Evolutionary conservation across 805 yeast species (phyloP).

Genomic region (Lachancea cidri): DNA sequence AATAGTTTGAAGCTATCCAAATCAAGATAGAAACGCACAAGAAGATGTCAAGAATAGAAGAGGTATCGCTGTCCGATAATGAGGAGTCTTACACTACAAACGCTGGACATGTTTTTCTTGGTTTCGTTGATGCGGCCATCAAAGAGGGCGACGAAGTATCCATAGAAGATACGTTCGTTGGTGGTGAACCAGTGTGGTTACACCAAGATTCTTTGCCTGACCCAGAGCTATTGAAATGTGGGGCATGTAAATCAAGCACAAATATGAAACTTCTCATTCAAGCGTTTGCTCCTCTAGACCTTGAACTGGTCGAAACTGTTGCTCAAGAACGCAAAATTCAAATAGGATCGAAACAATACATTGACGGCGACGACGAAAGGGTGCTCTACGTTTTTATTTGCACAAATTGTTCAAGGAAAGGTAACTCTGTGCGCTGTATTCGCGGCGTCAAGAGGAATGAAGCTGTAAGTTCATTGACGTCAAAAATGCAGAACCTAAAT

Average conservation of each 20-base stretch:
- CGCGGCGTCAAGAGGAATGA: slow-evolving; percentile 63
- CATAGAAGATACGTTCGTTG: slow-evolving; percentile 69
- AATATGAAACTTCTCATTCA: slow-evolving; percentile 68
- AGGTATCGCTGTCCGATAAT: slow-evolving; percentile 17
- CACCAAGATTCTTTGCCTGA: slow-evolving; percentile 54
- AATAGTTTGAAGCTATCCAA: background rate
- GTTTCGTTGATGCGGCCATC: slow-evolving; percentile 60
- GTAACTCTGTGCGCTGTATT: slow-evolving; percentile 69
- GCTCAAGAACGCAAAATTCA: slow-evolving; percentile 11
- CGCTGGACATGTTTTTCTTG: slow-evolving; percentile 45
- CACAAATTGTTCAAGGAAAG: slow-evolving; percentile 59
- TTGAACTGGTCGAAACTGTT: slow-evolving; percentile 22
- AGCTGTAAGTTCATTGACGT: slow-evolving; percentile 39
- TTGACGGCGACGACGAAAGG: slow-evolving; percentile 66
- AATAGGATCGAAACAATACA: slow-evolving; percentile 11
- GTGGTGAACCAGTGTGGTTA: slow-evolving; percentile 75
- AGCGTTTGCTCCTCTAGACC: slow-evolving; percentile 71
- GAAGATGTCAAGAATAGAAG: slow-evolving; percentile 12
- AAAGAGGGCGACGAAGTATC: slow-evolving; percentile 42
- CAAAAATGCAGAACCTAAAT: slow-evolving; percentile 37
- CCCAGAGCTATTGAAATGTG: slow-evolving; percentile 52
- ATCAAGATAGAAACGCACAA: background rate
- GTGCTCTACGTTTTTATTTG: slow-evolving; percentile 79
- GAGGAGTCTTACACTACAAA: slow-evolving; percentile 22
- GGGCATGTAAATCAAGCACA: slow-evolving; percentile 46